These are phyloP conservation scores for Magnaporthiopsis poae DNA, from an alignment of 2,329 filamentous ascomycete genomes.

Conservation along the genomic window DNA sequence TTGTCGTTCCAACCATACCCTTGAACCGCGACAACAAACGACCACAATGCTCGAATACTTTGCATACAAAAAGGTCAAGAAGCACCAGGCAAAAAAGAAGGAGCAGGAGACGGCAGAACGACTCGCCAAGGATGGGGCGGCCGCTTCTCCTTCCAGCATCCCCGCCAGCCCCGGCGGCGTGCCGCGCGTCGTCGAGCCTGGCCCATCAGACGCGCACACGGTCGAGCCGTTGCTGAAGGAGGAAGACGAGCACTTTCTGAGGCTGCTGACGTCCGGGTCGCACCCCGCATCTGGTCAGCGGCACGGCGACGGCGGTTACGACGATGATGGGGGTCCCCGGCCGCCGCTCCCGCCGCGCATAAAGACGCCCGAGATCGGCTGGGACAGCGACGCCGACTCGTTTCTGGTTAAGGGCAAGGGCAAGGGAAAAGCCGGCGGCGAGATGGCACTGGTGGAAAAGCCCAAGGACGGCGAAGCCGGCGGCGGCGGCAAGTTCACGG, in stretches of 20 bases:
- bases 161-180: neutral
- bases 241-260: constrained; percentile 50
- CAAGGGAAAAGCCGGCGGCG: constrained; percentile 24
- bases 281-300: constrained; percentile 11
- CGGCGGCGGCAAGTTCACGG: constrained; percentile 10
- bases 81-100: constrained; percentile 42
- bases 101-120: constrained; percentile 17
- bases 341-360: constrained; percentile 47
- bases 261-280: constrained; percentile 35
- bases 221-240: constrained; percentile 39
- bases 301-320: constrained; percentile 24
- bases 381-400: constrained; percentile 34
- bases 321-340: constrained; percentile 33
- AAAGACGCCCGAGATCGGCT: constrained; percentile 40
- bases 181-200: constrained; percentile 3
- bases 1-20: too few relatives aligned
- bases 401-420: constrained; percentile 22
- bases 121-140: neutral
- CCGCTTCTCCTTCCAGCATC: neutral
- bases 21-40: neutral
- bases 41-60: constrained; percentile 53
- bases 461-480: constrained; percentile 8
- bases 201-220: constrained; percentile 8
- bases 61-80: constrained; percentile 52
- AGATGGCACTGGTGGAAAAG: constrained; percentile 16